Conservation (phyloP, 768 basidiomycete genomes). For the Mycena sanguinolenta region DNA sequence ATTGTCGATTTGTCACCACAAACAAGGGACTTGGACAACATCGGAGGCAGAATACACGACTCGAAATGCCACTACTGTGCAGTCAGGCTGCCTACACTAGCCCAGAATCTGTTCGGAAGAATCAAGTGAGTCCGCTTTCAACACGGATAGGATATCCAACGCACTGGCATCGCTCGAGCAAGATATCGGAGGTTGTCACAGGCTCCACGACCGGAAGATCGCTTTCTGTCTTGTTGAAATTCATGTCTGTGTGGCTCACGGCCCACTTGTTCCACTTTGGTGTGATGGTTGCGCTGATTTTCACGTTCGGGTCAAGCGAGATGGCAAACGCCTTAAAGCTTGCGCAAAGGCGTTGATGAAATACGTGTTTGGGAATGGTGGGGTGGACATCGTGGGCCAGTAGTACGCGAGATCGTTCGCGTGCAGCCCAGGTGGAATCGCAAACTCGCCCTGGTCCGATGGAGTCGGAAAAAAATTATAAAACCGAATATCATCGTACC, state of each 20-base stretch:
- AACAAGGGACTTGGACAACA: no score
- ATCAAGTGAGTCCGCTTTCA: not conserved
- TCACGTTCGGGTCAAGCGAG: slow-evolving; percentile 19
- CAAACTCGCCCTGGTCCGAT: slow-evolving; percentile 43
- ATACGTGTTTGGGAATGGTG: slow-evolving; percentile 23
- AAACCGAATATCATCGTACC: slow-evolving; percentile 32
- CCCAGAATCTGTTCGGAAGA: not conserved
- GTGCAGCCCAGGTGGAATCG: slow-evolving; percentile 45
- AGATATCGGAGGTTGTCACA: not conserved
- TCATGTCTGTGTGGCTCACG: slow-evolving; percentile 12
- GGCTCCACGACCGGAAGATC: not conserved
- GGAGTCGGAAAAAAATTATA: slow-evolving; percentile 7
- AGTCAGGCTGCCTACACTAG: not conserved
- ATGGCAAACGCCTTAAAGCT: slow-evolving; percentile 23
- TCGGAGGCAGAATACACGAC: no score
- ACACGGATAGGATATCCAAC: not conserved
- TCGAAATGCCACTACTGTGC: not conserved
- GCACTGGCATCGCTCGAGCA: slow-evolving; percentile 4
- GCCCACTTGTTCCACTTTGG: slow-evolving; percentile 9
- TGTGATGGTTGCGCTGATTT: slow-evolving; percentile 19
- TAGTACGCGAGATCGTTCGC: slow-evolving; percentile 44
- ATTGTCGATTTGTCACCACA: no score
- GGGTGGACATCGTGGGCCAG: slow-evolving; percentile 39
- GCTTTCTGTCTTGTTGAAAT: slow-evolving; percentile 25
- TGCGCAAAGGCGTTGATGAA: slow-evolving; percentile 30